Percentiles rank a stretch among this genome's conserved stretches.
phyloP scores from a whole-genome alignment of 148 eudicot genomes.

The Euryodendron excelsum region DNA sequence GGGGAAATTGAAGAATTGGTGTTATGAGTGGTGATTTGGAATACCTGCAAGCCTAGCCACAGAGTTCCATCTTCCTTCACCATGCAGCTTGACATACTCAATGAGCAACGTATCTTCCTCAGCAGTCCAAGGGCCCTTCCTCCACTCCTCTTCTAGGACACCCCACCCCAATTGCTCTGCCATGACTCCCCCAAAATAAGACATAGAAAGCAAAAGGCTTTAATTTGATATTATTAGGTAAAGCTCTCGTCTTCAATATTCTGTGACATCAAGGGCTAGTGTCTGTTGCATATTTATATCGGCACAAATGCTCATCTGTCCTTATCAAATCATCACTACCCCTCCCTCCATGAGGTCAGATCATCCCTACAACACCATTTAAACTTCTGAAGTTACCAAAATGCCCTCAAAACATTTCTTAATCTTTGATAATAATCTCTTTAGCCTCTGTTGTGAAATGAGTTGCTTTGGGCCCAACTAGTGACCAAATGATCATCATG shows the following conservation, averaged over 20 bases:
- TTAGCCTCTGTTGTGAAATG: not conserved
- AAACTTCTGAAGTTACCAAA: constrained; percentile 17
- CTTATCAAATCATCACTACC: constrained; percentile 20
- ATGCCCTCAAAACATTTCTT: constrained; percentile 14
- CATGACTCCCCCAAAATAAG: constrained; percentile 37
- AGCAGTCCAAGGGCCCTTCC: constrained; percentile 91
- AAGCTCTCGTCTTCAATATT: constrained; percentile 19
- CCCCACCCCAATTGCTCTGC: constrained; percentile 54
- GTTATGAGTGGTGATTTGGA: too few species aligned
- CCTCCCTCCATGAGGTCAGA: not conserved
- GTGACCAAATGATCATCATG: too few species aligned
- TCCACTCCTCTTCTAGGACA: constrained; percentile 60
- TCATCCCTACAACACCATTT: constrained; percentile 18
- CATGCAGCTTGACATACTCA: constrained; percentile 68
- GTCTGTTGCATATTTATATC: constrained; percentile 55
- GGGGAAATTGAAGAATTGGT: too few species aligned
- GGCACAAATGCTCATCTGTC: constrained; percentile 20
- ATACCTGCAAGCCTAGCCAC: constrained; percentile 70
- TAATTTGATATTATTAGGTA: not conserved
- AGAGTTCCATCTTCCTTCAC: constrained; percentile 95
- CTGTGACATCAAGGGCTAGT: constrained; percentile 30
- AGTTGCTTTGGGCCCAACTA: too few species aligned
- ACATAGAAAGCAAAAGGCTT: constrained; percentile 1
- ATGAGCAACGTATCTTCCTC: constrained; percentile 78
- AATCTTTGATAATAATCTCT: not conserved